Evolutionary conservation across 2,329 filamentous ascomycete genomes (phyloP).

Genomic region (Ophiostoma ulmi): DNA sequence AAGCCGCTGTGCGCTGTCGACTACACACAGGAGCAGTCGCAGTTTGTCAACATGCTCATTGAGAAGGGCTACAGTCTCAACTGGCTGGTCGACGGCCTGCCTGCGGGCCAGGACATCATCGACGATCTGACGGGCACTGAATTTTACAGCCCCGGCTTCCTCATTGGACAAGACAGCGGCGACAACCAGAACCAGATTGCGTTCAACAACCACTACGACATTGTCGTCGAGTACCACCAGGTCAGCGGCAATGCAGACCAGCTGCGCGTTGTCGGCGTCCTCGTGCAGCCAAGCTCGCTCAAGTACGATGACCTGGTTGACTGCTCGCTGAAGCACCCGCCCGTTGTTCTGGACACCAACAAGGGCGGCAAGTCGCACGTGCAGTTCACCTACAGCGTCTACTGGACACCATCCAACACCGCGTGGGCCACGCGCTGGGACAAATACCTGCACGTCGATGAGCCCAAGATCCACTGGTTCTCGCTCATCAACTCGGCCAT

Average conservation of each 20-base stretch:
- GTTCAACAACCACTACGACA: conserved; percentile 95
- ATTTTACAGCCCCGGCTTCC: conserved; percentile 90
- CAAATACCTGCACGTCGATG: conserved; percentile 95
- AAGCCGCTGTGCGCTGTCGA: conserved; percentile 67
- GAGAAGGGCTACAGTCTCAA: conserved; percentile 84
- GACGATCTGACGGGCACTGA: conserved; percentile 71
- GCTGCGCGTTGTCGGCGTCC: conserved; percentile 84
- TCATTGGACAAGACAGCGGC: conserved; percentile 59
- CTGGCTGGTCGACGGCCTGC: conserved; percentile 91
- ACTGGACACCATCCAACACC: conserved; percentile 77
- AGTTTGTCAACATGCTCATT: conserved; percentile 80
- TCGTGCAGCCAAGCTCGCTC: conserved; percentile 75
- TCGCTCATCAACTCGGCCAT: conserved; percentile 93
- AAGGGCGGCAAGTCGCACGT: conserved; percentile 56
- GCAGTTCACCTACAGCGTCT: conserved; percentile 86
- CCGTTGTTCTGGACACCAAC: conserved; percentile 59
- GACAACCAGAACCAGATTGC: conserved; percentile 45
- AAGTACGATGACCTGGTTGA: conserved; percentile 54
- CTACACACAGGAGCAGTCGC: conserved; percentile 59
- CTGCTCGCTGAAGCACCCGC: conserved; percentile 54
- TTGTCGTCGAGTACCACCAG: conserved; percentile 85
- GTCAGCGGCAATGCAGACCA: conserved; percentile 61
- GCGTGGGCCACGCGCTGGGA: conserved; percentile 98
- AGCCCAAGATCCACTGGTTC: conserved; percentile 99
- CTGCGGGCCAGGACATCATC: conserved; percentile 75